Percentiles rank a stretch among this genome's conserved stretches.
Conservation (phyloP, 495 filamentous ascomycete species). For the Gamarada debralockiae region DNA sequence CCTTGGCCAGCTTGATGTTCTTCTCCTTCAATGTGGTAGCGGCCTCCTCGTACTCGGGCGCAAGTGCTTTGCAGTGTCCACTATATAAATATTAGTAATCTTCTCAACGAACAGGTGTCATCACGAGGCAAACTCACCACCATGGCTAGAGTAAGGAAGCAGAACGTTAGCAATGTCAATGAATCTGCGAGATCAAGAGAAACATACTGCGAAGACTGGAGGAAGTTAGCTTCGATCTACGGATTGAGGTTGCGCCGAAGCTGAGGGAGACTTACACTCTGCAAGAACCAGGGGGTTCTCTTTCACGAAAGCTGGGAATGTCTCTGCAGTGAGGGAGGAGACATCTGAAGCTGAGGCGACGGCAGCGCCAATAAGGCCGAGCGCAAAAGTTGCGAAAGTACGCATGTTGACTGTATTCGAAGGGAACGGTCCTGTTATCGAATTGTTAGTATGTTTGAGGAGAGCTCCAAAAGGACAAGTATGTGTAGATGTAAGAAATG, state of each 20-base stretch:
- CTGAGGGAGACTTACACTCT: slow-evolving; percentile 56
- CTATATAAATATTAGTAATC: slow-evolving; percentile 30
- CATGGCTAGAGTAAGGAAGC: slow-evolving; percentile 20
- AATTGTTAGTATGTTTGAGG: too few relatives aligned
- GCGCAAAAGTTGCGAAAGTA: slow-evolving; percentile 49
- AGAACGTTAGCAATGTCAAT: slow-evolving; percentile 20
- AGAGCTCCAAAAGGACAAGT: too few relatives aligned
- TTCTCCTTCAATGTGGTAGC: slow-evolving; percentile 94
- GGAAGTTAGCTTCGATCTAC: slow-evolving; percentile 14
- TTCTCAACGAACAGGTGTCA: slow-evolving; percentile 53
- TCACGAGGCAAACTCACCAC: slow-evolving; percentile 19
- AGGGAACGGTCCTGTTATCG: too few relatives aligned
- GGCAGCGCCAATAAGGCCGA: slow-evolving; percentile 58
- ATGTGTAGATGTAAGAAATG: too few relatives aligned
- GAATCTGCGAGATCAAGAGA: slow-evolving; percentile 8
- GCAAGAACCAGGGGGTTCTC: slow-evolving; percentile 77
- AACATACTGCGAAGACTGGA: slow-evolving; percentile 29
- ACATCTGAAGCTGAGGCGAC: slow-evolving; percentile 71
- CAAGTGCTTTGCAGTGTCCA: slow-evolving; percentile 82
- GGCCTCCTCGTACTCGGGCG: slow-evolving; percentile 84
- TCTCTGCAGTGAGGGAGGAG: slow-evolving; percentile 75
- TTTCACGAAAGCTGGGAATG: slow-evolving; percentile 80
- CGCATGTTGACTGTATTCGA: slow-evolving; percentile 45
- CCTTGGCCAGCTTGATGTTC: slow-evolving; percentile 85
- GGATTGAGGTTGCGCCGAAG: slow-evolving; percentile 5